Percentiles rank a stretch among this genome's conserved stretches.
Evolutionary conservation across 768 basidiomycete genomes (phyloP).

Genomic region (Termitomyces sp.): DNA sequence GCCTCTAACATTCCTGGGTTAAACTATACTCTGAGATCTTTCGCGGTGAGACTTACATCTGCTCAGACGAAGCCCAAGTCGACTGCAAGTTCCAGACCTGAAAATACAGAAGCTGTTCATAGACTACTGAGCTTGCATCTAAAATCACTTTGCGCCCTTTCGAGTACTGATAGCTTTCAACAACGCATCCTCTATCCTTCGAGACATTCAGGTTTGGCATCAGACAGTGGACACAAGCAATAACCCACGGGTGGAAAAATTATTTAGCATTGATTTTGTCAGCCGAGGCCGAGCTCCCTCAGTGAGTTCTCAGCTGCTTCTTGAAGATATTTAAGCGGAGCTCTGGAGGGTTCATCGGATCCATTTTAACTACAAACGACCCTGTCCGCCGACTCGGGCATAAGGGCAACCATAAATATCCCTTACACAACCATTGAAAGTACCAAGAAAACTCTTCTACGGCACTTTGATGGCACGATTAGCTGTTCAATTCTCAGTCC

Average conservation of each 20-base stretch:
- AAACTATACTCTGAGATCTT: not conserved
- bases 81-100: conserved; percentile 29
- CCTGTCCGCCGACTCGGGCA: not conserved
- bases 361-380: not conserved
- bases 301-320: no score
- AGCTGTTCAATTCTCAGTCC: not conserved
- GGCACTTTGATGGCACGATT: no score
- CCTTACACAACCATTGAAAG: not conserved
- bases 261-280: no score
- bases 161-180: no score
- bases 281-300: no score
- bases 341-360: not conserved
- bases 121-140: no score
- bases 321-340: conserved; percentile 27
- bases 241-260: no score
- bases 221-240: no score
- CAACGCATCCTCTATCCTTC: no score
- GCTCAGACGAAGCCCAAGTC: conserved; percentile 28
- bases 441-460: not conserved
- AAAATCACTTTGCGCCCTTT: no score
- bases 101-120: no score
- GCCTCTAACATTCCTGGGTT: conserved; percentile 21
- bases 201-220: no score
- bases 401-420: not conserved
- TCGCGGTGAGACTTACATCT: conserved; percentile 17